Percentiles rank a stretch among this genome's conserved stretches.
phyloP scores from a whole-genome alignment of 805 yeast genomes.

The Wickerhamiella sergipiensis region DNA sequence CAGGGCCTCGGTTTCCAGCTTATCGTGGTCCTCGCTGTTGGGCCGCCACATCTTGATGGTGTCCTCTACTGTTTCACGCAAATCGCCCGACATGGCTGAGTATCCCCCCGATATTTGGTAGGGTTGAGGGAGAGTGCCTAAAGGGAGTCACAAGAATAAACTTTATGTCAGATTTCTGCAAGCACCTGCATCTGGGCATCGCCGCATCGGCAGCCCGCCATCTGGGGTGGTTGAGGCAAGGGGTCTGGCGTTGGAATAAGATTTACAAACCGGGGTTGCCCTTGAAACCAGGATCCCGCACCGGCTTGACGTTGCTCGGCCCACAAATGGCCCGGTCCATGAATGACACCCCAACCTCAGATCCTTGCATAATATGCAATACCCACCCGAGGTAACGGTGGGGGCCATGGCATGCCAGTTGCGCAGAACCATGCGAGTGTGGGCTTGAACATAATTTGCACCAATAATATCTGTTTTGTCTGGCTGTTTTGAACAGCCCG shows the following conservation, averaged over 20 bases:
- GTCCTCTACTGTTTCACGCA: background rate
- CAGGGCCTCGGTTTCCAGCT: background rate
- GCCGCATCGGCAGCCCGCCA: background rate
- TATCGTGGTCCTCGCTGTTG: background rate
- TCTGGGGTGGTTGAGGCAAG: background rate
- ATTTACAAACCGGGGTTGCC: background rate
- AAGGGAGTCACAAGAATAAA: background rate
- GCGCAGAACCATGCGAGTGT: background rate
- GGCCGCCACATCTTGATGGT: background rate
- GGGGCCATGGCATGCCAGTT: background rate
- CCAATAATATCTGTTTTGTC: background rate
- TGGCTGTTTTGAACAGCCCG: background rate
- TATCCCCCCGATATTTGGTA: background rate
- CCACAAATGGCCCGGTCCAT: background rate
- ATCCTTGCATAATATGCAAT: background rate
- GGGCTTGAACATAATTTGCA: background rate
- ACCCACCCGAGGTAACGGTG: background rate
- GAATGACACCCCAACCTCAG: background rate
- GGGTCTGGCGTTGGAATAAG: background rate
- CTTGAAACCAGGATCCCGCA: background rate
- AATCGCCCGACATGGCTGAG: background rate
- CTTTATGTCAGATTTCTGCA: background rate
- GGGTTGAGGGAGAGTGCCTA: background rate
- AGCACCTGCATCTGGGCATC: background rate
- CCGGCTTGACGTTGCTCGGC: background rate